phyloP scores from a whole-genome alignment of 257 asterid genomes.

The Nyctanthes arbortristis region DNA sequence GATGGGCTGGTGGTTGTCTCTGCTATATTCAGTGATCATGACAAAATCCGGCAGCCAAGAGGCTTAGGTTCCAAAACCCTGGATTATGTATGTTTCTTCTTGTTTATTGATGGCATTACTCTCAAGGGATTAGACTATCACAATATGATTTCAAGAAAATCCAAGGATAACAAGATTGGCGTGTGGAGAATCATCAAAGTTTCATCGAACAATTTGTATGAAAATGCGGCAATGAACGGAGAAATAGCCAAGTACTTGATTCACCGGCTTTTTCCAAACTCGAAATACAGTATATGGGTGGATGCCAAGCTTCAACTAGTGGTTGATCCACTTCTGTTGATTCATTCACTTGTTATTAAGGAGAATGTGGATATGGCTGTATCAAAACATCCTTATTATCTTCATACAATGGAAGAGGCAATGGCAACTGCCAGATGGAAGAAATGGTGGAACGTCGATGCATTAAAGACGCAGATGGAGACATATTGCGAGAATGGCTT shows the following conservation, averaged over 20 bases:
- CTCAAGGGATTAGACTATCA: slow-evolving; percentile 49
- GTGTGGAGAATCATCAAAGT: slow-evolving; percentile 81
- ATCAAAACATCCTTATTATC: slow-evolving; percentile 70
- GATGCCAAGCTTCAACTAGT: slow-evolving; percentile 86
- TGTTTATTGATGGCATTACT: slow-evolving; percentile 87
- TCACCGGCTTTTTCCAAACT: slow-evolving; percentile 83
- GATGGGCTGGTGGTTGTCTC: slow-evolving; percentile 71
- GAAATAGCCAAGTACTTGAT: slow-evolving; percentile 61
- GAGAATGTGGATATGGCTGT: slow-evolving; percentile 80
- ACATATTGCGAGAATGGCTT: slow-evolving; percentile 78
- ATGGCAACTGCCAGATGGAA: slow-evolving; percentile 92
- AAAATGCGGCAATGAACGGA: slow-evolving; percentile 85
- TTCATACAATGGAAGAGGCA: slow-evolving; percentile 87
- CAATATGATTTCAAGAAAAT: slow-evolving; percentile 42
- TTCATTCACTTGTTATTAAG: slow-evolving; percentile 63
- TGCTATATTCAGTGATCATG: slow-evolving; percentile 83
- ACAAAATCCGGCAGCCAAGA: slow-evolving; percentile 88
- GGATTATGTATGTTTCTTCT: slow-evolving; percentile 65
- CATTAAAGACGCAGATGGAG: slow-evolving; percentile 72
- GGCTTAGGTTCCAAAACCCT: slow-evolving; percentile 71
- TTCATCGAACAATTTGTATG: slow-evolving; percentile 39
- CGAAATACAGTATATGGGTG: slow-evolving; percentile 85
- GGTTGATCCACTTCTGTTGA: slow-evolving; percentile 75
- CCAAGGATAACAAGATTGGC: slow-evolving; percentile 52
- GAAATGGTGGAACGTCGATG: slow-evolving; percentile 84